These are phyloP conservation scores for Globisporangium radiosum DNA, from an alignment of 352 stramenopile genomes.

Conservation along the genomic window DNA sequence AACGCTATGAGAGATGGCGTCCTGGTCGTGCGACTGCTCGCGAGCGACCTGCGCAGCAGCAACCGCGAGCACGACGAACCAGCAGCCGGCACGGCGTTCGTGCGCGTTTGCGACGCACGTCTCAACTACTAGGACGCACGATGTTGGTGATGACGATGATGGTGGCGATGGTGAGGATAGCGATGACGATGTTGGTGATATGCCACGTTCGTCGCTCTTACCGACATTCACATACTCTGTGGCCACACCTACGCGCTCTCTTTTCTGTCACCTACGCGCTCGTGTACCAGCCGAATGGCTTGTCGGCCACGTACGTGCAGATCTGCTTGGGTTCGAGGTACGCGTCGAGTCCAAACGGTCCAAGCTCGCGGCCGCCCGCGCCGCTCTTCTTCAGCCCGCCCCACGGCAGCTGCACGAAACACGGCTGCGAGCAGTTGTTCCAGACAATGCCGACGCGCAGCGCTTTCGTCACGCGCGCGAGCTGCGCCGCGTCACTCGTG, in stretches of 20 bases:
- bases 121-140: slow-evolving; percentile 11
- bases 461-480: slow-evolving; percentile 49
- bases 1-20: slow-evolving; percentile 4
- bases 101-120: slow-evolving; percentile 6
- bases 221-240: no score
- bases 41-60: slow-evolving; percentile 1
- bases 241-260: no score
- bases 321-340: slow-evolving; percentile 74
- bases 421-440: slow-evolving; percentile 65
- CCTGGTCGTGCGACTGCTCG: slow-evolving; percentile 8
- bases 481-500: slow-evolving; percentile 38
- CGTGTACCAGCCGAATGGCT: slow-evolving; percentile 59
- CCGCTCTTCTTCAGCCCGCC: slow-evolving; percentile 83
- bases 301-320: slow-evolving; percentile 62
- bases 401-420: slow-evolving; percentile 64
- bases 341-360: slow-evolving; percentile 48
- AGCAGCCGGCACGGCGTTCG: slow-evolving; percentile 10
- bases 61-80: not conserved
- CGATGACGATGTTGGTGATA: no score
- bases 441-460: slow-evolving; percentile 55
- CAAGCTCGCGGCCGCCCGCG: slow-evolving; percentile 54
- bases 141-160: not conserved
- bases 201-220: no score
- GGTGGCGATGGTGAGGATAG: no score
- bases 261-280: slow-evolving; percentile 11